Evolutionary conservation across 176 grass and related monocot genomes (phyloP), one percentile per base, ranked within the genome.

Genomic region (Rhynchospora tenuis): DNA sequence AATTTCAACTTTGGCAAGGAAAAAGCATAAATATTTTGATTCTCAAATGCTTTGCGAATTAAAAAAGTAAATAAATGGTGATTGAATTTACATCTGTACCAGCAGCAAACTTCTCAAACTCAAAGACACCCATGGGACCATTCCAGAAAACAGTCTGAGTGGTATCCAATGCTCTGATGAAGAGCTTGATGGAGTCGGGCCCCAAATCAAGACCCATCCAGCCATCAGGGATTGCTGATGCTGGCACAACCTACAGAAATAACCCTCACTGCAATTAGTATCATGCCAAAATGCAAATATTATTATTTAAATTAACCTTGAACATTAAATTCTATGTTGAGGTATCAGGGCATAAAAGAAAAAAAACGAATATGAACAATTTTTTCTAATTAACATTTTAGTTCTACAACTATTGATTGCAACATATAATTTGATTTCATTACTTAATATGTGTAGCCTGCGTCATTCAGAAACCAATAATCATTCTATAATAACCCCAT

Each of bases 131-230:
- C 95, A 98, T 91, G 15, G 95, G 95, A 55, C 95, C 95, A 17
- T 98, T 98, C 95, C 95, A 98, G 73, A 98, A 94, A 29, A 94
- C 61, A 77, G 92, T 94, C 84, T 89, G 58, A 48, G 77, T 83
- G 63, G 89, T 91, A 63, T 79, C 86, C 84, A 98, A 84, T 0
- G 51, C 67, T 80, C 91, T 89, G 31, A 59, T 86, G 84, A 93
- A 98, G 43, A 89, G 83, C 64, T 91, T 94, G 89, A 79, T 95
- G 81, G 95, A 82, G 63, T 93, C 92, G 16, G 95, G 92, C 16
- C 95, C 95, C 80, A 98, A 83, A 84, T 98, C 92, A 6, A 95
- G 95, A 77, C 95, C 95, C 95, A 98, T 98, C 95, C 95, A 94
- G 9, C 86, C 95, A 68, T 93, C 89, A 7, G 95, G 89, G 27